Base-by-base conservation (phyloP, 345 rosid genomes). In the Abelmoschus esculentus region DNA sequence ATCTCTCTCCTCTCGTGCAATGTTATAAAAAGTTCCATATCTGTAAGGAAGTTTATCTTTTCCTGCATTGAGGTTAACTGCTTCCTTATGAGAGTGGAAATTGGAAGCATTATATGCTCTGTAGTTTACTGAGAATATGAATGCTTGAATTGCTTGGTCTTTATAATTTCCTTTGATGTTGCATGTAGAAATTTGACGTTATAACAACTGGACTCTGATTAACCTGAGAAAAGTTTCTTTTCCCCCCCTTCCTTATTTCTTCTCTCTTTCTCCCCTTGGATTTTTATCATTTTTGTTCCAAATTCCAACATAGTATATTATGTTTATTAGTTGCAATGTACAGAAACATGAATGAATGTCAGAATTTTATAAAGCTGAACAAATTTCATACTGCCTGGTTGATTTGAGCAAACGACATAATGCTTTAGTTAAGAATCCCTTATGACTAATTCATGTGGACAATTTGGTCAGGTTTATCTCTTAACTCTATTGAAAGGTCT, bases 401-500 rank as follows among this genome's bases (percentile, higher is more conserved):
- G 26, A 22, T 22, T 22, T 29, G 49, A 14, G 29, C 42, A 49
- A 47, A 47, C 42, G 49, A 28, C 3, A 5, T 47, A 0, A 53
- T 1, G 14, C 70, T 66, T 47, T 14, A 14, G 22, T 42, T 70
- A 17, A 15, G 12, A 29, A 19, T 56, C 49, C 31, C 44, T 22
- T 72, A 50, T 61, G 65, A 29, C 66, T 71, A 61, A 63, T 53
- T 58, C 47, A 2, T 32, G 53, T 28, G 76, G 40, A 72, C 72
- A 69, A 66, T 61, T 74, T 82, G 18, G 22, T 60, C 86, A 90
- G 98, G 98, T 93, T 55, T 93, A 90, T 82, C 80, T 90, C 69
- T 78, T 93, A 71, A 90, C 90, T 44, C 80, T 89, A 72, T 79
- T 93, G 74, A 89, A 84, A 83, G 89, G 96, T 80, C 93, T 92